phyloP scores from a whole-genome alignment of 306 rosid species.

The Prunus mira region DNA sequence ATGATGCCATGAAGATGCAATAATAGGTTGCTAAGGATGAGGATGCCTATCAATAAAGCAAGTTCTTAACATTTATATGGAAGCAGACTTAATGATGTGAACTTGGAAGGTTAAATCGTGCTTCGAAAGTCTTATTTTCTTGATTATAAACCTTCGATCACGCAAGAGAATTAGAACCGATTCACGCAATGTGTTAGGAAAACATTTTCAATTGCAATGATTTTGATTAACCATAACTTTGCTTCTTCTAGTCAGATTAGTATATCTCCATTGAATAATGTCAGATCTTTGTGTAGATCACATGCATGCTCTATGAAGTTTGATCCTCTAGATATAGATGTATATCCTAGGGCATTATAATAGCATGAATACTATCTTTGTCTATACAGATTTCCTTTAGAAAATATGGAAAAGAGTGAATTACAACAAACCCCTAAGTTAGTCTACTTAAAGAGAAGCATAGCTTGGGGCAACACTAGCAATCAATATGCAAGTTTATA shows the following conservation, averaged over 20 bases:
- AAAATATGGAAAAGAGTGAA: background rate
- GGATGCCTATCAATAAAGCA: conserved; percentile 28
- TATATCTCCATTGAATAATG: conserved; percentile 1
- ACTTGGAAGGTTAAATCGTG: conserved; percentile 23
- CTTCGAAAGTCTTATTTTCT: conserved; percentile 23
- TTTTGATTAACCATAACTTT: conserved; percentile 8
- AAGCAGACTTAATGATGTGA: conserved; percentile 24
- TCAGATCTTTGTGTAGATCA: background rate
- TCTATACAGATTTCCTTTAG: background rate
- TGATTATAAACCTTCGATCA: conserved; percentile 30
- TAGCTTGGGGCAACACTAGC: conserved; percentile 8
- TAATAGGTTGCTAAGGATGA: conserved; percentile 13
- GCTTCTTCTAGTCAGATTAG: conserved; percentile 9
- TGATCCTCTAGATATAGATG: conserved; percentile 5
- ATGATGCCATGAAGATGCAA: conserved; percentile 31
- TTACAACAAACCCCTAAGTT: background rate
- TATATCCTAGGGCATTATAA: conserved; percentile 4
- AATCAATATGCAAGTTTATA: background rate
- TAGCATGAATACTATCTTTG: background rate
- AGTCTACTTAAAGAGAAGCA: conserved; percentile 1
- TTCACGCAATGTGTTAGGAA: conserved; percentile 22
- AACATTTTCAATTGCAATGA: conserved; percentile 21
- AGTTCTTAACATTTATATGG: conserved; percentile 14
- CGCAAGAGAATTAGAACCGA: conserved; percentile 21
- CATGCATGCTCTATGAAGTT: background rate